Evolutionary conservation across 805 yeast species (phyloP), one percentile per base, ranked within the genome.

Genomic region (Ogataea philodendri): DNA sequence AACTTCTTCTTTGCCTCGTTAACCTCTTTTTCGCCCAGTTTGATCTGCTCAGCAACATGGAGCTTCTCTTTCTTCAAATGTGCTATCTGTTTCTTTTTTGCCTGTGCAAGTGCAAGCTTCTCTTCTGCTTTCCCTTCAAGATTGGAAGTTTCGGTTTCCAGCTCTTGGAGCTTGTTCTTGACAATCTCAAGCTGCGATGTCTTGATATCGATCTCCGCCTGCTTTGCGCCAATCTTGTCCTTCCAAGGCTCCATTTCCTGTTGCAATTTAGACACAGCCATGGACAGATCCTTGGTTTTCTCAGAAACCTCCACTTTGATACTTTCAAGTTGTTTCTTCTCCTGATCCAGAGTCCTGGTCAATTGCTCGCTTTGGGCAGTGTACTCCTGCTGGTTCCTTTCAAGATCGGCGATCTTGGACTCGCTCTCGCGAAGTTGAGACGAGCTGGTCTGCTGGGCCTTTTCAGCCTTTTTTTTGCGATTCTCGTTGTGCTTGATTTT

Each of bases 161-260:
- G 53, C 11, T 69, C 67, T 0, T 55, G 54, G 30, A 67, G 63
- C 39, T 76, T 74, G 11, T 68, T 72, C 15, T 62, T 52, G 7
- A 83, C 51, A 56, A 85, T 69, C 15, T 76, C 74, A n/a, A 85
- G 68, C 41, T 81, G 76, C 6, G 85, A 74, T 33, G 74, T 68
- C 3, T 78, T 74, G n/a, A 85, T 70, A 32, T 78, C 73, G 6
- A 83, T 71, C 29, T 78, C 77, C 9, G 83, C 72, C 37, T 77
- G 77, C 39, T 80, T 78, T 10, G 72, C 70, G 41, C 74, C 78
- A 19, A 88, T 62, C 44, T 77, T 72, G 17, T 73, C 80, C 41
- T 76, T 77, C 89, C 94, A 87, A 0, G 97, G 98, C 46, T 84
- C 89, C 5, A 87, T 62, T 41, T 81, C 69, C 6, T 67, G 69